These are phyloP conservation scores for Cladosporium phlei DNA, from an alignment of 2,329 filamentous ascomycete species.

Conservation along the genomic window DNA sequence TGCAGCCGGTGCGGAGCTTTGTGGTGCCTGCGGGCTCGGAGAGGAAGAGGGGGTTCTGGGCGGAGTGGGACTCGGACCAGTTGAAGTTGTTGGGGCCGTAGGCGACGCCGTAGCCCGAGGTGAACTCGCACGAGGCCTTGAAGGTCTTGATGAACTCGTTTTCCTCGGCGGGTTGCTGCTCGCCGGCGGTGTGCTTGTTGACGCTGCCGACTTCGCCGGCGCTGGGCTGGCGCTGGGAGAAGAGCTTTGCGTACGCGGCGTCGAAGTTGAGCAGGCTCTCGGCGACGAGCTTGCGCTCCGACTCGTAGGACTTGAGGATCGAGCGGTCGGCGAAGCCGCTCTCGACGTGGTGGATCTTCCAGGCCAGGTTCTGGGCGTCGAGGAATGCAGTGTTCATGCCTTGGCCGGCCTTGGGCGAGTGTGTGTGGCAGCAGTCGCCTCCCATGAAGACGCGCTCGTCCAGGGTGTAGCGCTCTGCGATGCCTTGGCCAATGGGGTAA, in stretches of 20 bases:
- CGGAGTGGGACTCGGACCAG: slow-evolving; percentile 70
- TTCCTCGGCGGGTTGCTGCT: slow-evolving; percentile 44
- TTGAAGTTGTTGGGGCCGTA: slow-evolving; percentile 80
- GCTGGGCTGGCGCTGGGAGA: slow-evolving; percentile 71
- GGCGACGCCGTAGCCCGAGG: slow-evolving; percentile 82
- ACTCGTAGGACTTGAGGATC: slow-evolving; percentile 78
- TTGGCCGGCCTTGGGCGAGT: slow-evolving; percentile 59
- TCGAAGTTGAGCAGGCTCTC: slow-evolving; percentile 83
- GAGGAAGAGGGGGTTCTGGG: slow-evolving; percentile 65
- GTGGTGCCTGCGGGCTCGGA: slow-evolving; percentile 50
- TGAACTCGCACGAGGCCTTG: slow-evolving; percentile 88
- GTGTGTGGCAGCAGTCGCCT: slow-evolving; percentile 61
- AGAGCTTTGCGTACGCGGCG: slow-evolving; percentile 82
- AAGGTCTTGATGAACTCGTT: slow-evolving; percentile 86
- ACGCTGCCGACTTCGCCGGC: slow-evolving; percentile 69
- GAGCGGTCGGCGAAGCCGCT: slow-evolving; percentile 70
- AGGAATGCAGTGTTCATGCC: slow-evolving; percentile 60
- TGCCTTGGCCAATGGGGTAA: slow-evolving; percentile 62
- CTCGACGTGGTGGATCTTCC: slow-evolving; percentile 93
- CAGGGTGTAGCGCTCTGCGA: slow-evolving; percentile 60
- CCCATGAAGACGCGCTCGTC: slow-evolving; percentile 64
- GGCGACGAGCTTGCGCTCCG: slow-evolving; percentile 77
- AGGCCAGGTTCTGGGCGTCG: slow-evolving; percentile 78
- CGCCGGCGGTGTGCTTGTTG: slow-evolving; percentile 43
- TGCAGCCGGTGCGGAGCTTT: slow-evolving; percentile 66